Percentiles rank a stretch among this genome's conserved stretches.
Conservation (phyloP, 2,329 filamentous ascomycete species). For the Huntiella omanensis region DNA sequence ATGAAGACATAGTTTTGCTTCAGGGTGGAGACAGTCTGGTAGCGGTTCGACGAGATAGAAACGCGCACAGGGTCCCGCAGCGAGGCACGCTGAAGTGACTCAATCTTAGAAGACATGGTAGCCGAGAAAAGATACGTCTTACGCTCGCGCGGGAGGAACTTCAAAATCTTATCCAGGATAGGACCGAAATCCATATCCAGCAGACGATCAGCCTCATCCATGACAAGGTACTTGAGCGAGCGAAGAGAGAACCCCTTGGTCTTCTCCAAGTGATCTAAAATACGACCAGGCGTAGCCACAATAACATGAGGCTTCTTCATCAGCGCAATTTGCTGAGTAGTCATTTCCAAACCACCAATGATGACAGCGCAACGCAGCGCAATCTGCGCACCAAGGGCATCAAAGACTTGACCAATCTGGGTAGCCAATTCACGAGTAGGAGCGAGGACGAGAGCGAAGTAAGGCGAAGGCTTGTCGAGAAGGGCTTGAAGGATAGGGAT, state of each 20-base stretch:
- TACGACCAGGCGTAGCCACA: slow-evolving; percentile 74
- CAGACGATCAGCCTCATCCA: slow-evolving; percentile 86
- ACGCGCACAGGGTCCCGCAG: slow-evolving; percentile 70
- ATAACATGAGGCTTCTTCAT: slow-evolving; percentile 93
- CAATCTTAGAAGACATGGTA: slow-evolving; percentile 85
- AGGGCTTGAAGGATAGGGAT: slow-evolving; percentile 82
- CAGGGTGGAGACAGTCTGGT: slow-evolving; percentile 80
- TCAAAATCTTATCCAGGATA: slow-evolving; percentile 80
- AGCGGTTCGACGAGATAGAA: slow-evolving; percentile 63
- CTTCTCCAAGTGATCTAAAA: slow-evolving; percentile 86
- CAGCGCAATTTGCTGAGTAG: slow-evolving; percentile 72
- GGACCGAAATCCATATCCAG: slow-evolving; percentile 90
- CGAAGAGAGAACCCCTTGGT: slow-evolving; percentile 87
- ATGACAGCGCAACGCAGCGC: slow-evolving; percentile 72
- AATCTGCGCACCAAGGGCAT: slow-evolving; percentile 72
- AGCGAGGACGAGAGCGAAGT: slow-evolving; percentile 79
- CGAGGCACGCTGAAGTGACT: slow-evolving; percentile 76
- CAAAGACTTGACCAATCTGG: slow-evolving; percentile 76
- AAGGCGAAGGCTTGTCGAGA: slow-evolving; percentile 66
- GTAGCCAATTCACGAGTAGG: slow-evolving; percentile 86
- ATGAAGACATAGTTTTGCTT: slow-evolving; percentile 76
- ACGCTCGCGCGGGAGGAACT: slow-evolving; percentile 60
- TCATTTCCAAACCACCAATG: slow-evolving; percentile 91
- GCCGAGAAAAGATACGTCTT: slow-evolving; percentile 84
- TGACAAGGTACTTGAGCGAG: slow-evolving; percentile 69